Percentiles rank a stretch among this genome's conserved stretches.
Evolutionary conservation across 345 rosid species (phyloP).

Genomic region (Chamaenerion angustifolium): DNA sequence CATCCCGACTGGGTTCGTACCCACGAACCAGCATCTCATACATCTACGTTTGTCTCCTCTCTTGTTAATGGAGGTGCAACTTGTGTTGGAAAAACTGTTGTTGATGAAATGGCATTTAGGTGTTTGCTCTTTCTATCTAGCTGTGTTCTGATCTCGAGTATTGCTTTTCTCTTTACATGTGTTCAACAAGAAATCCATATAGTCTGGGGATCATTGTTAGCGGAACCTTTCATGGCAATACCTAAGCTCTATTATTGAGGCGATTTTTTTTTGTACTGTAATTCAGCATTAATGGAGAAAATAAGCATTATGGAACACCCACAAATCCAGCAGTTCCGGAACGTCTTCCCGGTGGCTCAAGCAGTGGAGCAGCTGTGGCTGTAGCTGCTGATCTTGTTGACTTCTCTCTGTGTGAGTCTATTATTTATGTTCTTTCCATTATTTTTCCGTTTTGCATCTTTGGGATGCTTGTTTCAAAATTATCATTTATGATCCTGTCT

Average conservation of each 20-base stretch:
- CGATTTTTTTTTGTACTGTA: constrained; percentile 9
- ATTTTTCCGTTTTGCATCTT: too few species aligned
- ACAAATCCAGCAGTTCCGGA: constrained; percentile 70
- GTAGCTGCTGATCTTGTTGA: constrained; percentile 84
- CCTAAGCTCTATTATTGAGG: background rate
- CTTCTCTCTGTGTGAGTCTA: constrained; percentile 57
- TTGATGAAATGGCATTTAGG: constrained; percentile 84
- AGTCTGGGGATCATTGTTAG: background rate
- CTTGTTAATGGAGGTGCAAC: constrained; percentile 95
- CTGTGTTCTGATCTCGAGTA: background rate
- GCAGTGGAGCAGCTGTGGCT: constrained; percentile 91
- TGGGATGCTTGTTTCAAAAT: too few species aligned
- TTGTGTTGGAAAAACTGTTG: constrained; percentile 80
- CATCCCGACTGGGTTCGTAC: constrained; percentile 90
- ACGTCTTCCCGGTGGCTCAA: constrained; percentile 78
- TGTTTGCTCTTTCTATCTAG: background rate
- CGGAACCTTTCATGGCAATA: background rate
- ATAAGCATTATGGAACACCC: too few species aligned
- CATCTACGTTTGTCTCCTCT: constrained; percentile 45
- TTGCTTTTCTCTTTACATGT: constrained; percentile 3
- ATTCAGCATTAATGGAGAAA: constrained; percentile 78
- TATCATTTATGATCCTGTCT: too few species aligned
- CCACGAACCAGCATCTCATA: constrained; percentile 49
- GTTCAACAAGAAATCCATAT: background rate
- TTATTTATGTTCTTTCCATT: background rate